Evolutionary conservation across 2,329 filamentous ascomycete genomes (phyloP), one percentile per base, ranked within the genome.

Genomic region (Fusarium drepaniforme): DNA sequence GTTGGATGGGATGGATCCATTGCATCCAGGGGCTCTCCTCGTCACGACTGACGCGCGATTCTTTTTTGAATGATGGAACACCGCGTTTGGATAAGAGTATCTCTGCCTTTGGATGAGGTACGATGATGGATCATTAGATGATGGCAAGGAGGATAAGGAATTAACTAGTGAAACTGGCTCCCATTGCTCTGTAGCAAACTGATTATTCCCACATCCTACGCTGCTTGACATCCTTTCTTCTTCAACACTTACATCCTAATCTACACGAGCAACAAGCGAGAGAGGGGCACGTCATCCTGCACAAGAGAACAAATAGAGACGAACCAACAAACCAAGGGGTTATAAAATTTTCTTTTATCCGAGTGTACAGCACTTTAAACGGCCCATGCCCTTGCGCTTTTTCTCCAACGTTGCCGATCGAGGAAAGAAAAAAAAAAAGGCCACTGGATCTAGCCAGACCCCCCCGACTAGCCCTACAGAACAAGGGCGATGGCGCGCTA

Each of bases 391-490:
- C 18, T 42, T 35, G 33, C 33, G 12, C 12, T 35, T 5, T 35
- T 35, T 49, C 44, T 60, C 35, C 21, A 40, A 38, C 21, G 38
- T 44, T 13, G 35, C 37, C 35, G 37, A 38, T 38, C 53, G 18
- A 53, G 5, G 4, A 25, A 49, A 25, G 11, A 12, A 12, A 35
- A 44, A 28, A 28, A 30, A 30, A 30, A 30, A 30, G 30, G 30
- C 30, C 30, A 30, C 30, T 13, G 33, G 33, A 30, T 23, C 58
- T 46, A 23, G 58, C 35, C 25, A 40, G 28, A n/a, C 21, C 40
- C 58, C 58, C 16, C 28, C 30, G 38, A 44, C 59, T 61, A 61
- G 59, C 59, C 59, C 59, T 62, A 62, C 30, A 13, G 42, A 13
- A 21, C 15, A 28, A 40, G 35, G 56, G 56, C 42, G n/a, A 21